A percentile compares a stretch with the other conserved stretches of the same genome.
phyloP scores from a whole-genome alignment of 805 yeast genomes.

The Pichia sporocuriosa region DNA sequence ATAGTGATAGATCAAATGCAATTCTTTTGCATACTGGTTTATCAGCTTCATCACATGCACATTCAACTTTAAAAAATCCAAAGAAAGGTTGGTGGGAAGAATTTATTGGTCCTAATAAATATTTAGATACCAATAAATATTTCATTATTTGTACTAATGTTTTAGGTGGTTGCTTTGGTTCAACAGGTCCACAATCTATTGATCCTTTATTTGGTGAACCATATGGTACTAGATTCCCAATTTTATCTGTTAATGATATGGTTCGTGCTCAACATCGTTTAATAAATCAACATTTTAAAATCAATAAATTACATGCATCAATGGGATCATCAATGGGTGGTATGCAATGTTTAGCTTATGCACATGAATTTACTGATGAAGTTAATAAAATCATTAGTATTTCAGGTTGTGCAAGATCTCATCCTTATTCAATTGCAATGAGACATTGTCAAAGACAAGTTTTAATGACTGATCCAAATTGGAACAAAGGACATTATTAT shows the following conservation, averaged over 20 bases:
- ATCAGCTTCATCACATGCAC: conserved; percentile 91
- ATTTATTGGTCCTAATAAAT: conserved; percentile 78
- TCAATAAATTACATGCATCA: conserved; percentile 61
- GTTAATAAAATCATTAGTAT: conserved; percentile 73
- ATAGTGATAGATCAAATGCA: conserved; percentile 58
- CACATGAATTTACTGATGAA: conserved; percentile 70
- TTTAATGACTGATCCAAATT: conserved; percentile 88
- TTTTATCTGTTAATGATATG: conserved; percentile 82
- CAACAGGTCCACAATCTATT: conserved; percentile 82
- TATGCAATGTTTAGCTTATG: conserved; percentile 91
- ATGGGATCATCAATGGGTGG: conserved; percentile 98
- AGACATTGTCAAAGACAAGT: conserved; percentile 91
- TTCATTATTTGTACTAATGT: conserved; percentile 88
- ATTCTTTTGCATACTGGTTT: conserved; percentile 83
- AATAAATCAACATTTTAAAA: conserved; percentile 55
- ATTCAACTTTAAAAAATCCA: conserved; percentile 61
- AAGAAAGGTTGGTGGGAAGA: conserved; percentile 94
- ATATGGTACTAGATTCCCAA: conserved; percentile 86
- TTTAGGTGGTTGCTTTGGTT: conserved; percentile 90
- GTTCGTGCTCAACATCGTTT: conserved; percentile 78
- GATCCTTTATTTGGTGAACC: conserved; percentile 62
- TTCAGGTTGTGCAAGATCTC: conserved; percentile 89
- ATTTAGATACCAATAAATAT: conserved; percentile 74
- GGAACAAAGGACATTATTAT: conserved; percentile 87
- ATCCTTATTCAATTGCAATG: conserved; percentile 90